Conservation (phyloP, 441 rosid genomes). For the California macrophylla region DNA sequence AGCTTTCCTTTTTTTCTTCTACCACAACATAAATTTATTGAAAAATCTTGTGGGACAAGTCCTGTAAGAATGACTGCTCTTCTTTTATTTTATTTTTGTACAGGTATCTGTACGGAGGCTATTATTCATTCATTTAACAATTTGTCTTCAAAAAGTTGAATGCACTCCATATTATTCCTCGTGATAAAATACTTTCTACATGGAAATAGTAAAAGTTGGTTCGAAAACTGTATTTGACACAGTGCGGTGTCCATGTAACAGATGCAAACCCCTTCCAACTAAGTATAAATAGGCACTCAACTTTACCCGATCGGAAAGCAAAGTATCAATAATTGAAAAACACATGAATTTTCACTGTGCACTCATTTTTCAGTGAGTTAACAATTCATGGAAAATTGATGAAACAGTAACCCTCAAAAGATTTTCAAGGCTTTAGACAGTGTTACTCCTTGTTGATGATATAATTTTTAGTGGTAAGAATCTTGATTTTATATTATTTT, state of each 20-base stretch:
- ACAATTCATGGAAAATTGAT: background rate
- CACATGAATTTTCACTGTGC: background rate
- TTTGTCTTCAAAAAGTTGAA: background rate
- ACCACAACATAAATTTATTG: background rate
- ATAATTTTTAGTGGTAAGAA: background rate
- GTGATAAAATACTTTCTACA: background rate
- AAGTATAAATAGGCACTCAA: background rate
- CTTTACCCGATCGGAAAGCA: background rate
- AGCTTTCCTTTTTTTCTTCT: background rate
- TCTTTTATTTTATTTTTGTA: background rate
- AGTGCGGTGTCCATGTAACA: background rate
- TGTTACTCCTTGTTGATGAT: background rate
- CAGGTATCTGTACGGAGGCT: background rate
- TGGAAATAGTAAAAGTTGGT: background rate
- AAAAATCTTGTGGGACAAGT: constrained; percentile 1
- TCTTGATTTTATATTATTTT: background rate
- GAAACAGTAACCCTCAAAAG: background rate
- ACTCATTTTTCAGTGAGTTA: constrained; percentile 4
- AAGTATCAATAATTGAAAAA: background rate
- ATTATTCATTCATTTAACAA: background rate
- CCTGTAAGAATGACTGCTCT: background rate
- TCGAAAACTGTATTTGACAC: background rate
- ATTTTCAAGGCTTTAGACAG: background rate
- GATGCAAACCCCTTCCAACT: background rate
- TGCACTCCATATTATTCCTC: background rate